phyloP scores from a whole-genome alignment of 306 rosid species.

The Cyclanthera cordifolia region DNA sequence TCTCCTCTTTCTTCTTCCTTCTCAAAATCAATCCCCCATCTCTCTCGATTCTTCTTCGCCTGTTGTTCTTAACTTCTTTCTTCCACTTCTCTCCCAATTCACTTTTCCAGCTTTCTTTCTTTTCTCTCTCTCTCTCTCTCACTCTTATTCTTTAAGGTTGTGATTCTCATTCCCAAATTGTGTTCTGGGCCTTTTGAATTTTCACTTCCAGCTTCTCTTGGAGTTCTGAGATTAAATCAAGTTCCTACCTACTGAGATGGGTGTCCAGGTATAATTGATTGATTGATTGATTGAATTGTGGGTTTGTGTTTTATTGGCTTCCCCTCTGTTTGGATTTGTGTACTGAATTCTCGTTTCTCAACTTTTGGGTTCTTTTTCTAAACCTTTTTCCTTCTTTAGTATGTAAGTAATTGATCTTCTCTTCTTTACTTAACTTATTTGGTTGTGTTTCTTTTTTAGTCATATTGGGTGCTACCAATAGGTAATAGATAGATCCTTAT shows the following conservation, averaged over 20 bases:
- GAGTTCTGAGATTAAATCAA: not conserved
- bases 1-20: constrained; percentile 7
- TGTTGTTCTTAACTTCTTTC: not conserved
- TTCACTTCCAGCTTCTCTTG: not conserved
- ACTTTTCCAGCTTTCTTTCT: not conserved
- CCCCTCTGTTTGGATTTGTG: not conserved
- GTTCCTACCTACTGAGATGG: not conserved
- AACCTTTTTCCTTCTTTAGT: not conserved
- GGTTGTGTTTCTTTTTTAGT: not conserved
- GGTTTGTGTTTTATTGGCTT: not conserved
- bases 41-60: constrained; percentile 15
- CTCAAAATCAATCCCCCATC: constrained; percentile 2
- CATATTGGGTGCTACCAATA: not conserved
- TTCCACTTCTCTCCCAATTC: not conserved
- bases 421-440: not conserved
- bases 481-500: not conserved
- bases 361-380: not conserved
- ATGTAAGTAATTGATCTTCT: not conserved
- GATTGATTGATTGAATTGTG: not conserved
- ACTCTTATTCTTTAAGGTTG: too few species aligned
- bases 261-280: constrained; percentile 8
- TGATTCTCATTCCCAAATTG: not conserved
- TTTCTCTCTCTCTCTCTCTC: not conserved
- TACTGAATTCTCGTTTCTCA: not conserved
- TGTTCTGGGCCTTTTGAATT: not conserved